Base-by-base conservation (phyloP, 495 filamentous ascomycete genomes). In the Xylona heveae region DNA sequence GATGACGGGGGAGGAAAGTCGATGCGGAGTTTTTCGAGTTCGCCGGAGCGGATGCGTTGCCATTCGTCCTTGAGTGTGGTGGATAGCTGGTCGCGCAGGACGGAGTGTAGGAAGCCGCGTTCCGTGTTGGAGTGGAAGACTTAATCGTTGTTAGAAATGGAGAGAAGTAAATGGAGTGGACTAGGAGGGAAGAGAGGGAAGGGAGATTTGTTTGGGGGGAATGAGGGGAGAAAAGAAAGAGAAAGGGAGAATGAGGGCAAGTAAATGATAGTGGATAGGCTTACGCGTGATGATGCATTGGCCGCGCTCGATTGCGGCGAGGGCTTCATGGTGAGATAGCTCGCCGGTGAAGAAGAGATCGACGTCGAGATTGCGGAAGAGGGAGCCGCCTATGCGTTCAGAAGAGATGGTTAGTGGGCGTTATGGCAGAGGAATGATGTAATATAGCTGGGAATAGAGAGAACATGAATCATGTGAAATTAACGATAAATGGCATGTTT, bases 61-160 rank as follows among this genome's bases (percentile, higher is more conserved):
- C 65, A 73, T 37, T 68, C 61, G 37, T 57, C 51, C 16, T 46
- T 51, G 31, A 93, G 42, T 17, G 50, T 48, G 9, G 52, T 51
- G 25, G 64, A 47, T 44, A 97, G 53, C 52, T 69, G 69, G 12
- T 51, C 50, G 43, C 62, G 64, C 61, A 97, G 62, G 30, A 77
- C 66, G 19, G 69, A 56, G 42, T 63, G 58, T 39, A 95, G 51
- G 44, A 80, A 94, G 1, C 69, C 74, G 9, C 85, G 51, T 56
- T 94, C 88, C 0, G 74, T 83, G 53, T 95, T 94, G 37, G 75
- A 80, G 49, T 97, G 88, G 38, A 90, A 84, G 19, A 88, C 62
- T 15, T n/a, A n/a, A 2, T 6, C 3, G 14, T 29, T 23, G 2
- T 12, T 18, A 31, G 7, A 44, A 25, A 19, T 23, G 1, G 10